phyloP scores from a whole-genome alignment of 306 rosid genomes.

The Betula pendula region DNA sequence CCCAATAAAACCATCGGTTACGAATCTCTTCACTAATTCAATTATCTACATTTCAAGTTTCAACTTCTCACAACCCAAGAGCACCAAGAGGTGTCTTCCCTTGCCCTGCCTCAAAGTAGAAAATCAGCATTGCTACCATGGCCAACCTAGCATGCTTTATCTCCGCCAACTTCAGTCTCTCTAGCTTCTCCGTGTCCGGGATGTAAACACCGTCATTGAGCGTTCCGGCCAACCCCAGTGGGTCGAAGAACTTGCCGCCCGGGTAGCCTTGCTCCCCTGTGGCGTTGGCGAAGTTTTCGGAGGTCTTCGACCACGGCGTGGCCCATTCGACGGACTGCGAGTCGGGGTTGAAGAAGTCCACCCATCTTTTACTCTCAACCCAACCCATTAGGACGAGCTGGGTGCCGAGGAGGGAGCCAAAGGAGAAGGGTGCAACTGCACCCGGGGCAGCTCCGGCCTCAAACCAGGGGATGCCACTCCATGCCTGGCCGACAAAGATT shows the following conservation, averaged over 20 bases:
- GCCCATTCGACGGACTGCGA: conserved; percentile 97
- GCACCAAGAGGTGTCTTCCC: conserved; percentile 98
- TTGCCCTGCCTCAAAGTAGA: conserved; percentile 99
- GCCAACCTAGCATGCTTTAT: conserved; percentile 94
- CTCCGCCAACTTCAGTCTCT: conserved; percentile 89
- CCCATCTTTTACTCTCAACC: conserved; percentile 99
- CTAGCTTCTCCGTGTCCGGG: conserved; percentile 68
- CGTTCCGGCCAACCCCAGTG: conserved; percentile 69
- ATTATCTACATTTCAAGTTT: conserved; percentile 46
- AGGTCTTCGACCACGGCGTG: conserved; percentile 91
- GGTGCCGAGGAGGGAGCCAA: conserved; percentile 85
- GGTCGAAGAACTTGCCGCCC: conserved; percentile 95
- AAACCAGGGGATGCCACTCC: conserved; percentile 98
- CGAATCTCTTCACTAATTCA: conserved; percentile 33
- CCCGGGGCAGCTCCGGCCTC: conserved; percentile 91
- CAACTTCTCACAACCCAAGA: conserved; percentile 75
- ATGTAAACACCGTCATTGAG: conserved; percentile 63
- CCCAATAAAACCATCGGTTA: background rate
- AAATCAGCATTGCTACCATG: conserved; percentile 90
- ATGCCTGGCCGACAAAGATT: conserved; percentile 91
- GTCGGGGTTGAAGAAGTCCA: conserved; percentile 95
- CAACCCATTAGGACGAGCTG: conserved; percentile 95
- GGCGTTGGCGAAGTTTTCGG: conserved; percentile 82
- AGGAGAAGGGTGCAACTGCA: conserved; percentile 96
- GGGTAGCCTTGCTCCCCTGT: conserved; percentile 98